Percentiles rank a stretch among this genome's conserved stretches.
Conservation (phyloP, 257 asterid genomes). For the Plantago elongata region DNA sequence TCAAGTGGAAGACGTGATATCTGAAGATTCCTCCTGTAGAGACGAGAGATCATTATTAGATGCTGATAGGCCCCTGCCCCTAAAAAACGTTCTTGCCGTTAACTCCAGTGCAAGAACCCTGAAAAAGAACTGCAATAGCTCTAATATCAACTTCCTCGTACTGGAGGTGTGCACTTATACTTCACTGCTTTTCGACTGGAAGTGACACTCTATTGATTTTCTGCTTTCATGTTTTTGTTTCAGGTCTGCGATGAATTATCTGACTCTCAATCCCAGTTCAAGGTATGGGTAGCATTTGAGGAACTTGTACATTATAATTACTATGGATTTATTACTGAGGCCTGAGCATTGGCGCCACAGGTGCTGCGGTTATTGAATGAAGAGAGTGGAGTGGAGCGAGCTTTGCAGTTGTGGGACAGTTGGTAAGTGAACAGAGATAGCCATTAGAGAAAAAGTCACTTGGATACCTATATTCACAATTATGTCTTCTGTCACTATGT, state of each 20-base stretch:
- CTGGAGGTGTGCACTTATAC: conserved; percentile 59
- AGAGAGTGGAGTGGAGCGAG: conserved; percentile 75
- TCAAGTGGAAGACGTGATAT: conserved; percentile 87
- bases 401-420: conserved; percentile 74
- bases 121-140: conserved; percentile 29
- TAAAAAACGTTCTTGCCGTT: conserved; percentile 32
- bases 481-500: background rate
- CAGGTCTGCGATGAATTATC: conserved; percentile 22
- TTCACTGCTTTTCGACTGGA: conserved; percentile 14
- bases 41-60: conserved; percentile 29
- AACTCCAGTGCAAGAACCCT: conserved; percentile 22
- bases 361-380: conserved; percentile 77
- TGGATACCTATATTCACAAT: background rate
- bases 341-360: conserved; percentile 37
- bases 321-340: conserved; percentile 19
- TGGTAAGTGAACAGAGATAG: conserved; percentile 47
- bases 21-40: conserved; percentile 43
- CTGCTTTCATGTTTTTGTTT: conserved; percentile 19
- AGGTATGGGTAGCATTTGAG: conserved; percentile 46
- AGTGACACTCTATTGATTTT: conserved; percentile 12
- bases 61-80: conserved; percentile 33
- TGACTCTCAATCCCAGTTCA: conserved; percentile 36
- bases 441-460: conserved; percentile 10
- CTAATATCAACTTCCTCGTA: conserved; percentile 58
- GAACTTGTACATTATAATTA: conserved; percentile 20